Conservation (phyloP, 2,329 filamentous ascomycete genomes). For the Calonectria henricotiae region DNA sequence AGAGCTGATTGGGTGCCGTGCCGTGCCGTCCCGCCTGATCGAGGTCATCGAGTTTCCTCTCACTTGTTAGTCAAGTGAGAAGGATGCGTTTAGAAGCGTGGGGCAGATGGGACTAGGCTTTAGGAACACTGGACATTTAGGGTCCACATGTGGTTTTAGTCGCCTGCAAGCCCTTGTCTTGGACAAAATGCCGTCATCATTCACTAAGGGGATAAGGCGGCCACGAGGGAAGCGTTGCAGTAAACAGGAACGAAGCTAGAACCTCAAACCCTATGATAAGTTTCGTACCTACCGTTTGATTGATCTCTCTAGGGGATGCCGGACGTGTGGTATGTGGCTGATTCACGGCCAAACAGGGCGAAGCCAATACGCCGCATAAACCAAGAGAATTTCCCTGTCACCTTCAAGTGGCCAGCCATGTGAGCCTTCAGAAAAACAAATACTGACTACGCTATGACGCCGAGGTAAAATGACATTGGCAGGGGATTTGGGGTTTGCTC, state of each 20-base stretch:
- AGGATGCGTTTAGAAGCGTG: slow-evolving; percentile 2
- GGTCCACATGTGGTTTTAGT: not conserved
- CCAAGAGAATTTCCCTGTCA: not conserved
- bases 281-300: not conserved
- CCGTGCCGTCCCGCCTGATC: slow-evolving; percentile 26
- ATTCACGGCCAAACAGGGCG: not conserved
- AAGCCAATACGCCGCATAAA: not conserved
- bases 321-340: not conserved
- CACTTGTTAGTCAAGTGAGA: not conserved
- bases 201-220: not conserved
- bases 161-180: not conserved
- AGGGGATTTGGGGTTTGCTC: not conserved
- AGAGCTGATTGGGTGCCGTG: slow-evolving; percentile 12
- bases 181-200: not conserved
- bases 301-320: not conserved
- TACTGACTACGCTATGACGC: slow-evolving; percentile 27
- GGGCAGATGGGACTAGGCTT: not conserved
- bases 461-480: not conserved
- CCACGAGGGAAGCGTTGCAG: not conserved
- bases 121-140: not conserved
- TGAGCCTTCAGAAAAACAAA: not conserved
- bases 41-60: slow-evolving; percentile 18
- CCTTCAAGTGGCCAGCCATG: slow-evolving; percentile 10
- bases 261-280: not conserved
- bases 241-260: not conserved